Conservation (phyloP, 192 early-diverging fungal species). For the Entomortierella chlamydospora region DNA sequence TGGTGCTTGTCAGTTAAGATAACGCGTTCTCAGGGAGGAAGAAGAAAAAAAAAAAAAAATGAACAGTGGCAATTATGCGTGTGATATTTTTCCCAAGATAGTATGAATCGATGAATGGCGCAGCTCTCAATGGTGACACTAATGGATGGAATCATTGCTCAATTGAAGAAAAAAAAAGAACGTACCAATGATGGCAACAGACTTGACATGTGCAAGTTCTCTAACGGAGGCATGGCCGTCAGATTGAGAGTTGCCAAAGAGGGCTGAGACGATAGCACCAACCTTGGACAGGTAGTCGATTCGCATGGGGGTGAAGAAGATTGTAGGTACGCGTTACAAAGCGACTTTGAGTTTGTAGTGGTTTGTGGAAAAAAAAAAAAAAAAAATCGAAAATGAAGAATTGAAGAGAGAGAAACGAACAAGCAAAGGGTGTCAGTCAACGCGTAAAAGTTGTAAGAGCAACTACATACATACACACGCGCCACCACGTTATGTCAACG, state of each 20-base stretch:
- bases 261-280: conserved; percentile 36
- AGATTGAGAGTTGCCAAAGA: conserved; percentile 23
- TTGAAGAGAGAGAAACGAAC: not conserved
- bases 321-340: no score
- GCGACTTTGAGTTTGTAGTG: no score
- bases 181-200: conserved; percentile 62
- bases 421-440: not conserved
- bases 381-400: not conserved
- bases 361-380: not conserved
- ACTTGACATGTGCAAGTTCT: conserved; percentile 40
- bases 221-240: not conserved
- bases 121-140: no score
- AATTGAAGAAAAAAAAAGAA: not conserved
- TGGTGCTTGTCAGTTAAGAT: no score
- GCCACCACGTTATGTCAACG: no score
- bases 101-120: not conserved
- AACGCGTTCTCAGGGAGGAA: no score
- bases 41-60: no score
- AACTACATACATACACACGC: no score
- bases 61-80: no score
- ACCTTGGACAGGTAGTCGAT: conserved; percentile 49
- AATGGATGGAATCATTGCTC: not conserved
- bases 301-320: conserved; percentile 16
- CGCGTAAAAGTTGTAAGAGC: no score
- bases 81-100: not conserved